Conservation (phyloP, 208 protist species). For the Wallacemonas rigidus region DNA sequence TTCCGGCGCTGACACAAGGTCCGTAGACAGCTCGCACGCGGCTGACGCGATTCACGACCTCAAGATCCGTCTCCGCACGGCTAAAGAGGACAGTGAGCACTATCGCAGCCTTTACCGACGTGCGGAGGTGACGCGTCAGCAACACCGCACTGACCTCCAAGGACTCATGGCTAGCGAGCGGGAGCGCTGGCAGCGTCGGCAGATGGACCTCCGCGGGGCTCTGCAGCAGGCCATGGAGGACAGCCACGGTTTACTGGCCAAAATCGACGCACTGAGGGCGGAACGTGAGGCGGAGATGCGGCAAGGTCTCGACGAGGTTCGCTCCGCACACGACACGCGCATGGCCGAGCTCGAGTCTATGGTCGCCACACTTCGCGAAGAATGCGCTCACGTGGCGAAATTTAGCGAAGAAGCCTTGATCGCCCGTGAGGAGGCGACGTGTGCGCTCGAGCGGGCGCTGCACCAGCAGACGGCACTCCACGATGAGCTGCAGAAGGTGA, state of each 20-base stretch:
- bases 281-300: conserved; percentile 12
- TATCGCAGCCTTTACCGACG: conserved; percentile 39
- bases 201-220: conserved; percentile 59
- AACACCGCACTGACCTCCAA: conserved; percentile 72
- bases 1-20: background rate
- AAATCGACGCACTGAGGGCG: conserved; percentile 7
- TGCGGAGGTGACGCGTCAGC: conserved; percentile 53
- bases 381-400: background rate
- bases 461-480: conserved; percentile 26
- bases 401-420: background rate
- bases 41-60: conserved; percentile 47
- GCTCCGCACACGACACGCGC: background rate
- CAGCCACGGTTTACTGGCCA: conserved; percentile 16
- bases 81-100: conserved; percentile 63
- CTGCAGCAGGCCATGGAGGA: conserved; percentile 28
- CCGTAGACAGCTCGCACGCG: conserved; percentile 15
- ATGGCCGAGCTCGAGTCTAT: conserved; percentile 7
- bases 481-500: conserved; percentile 27
- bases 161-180: conserved; percentile 71
- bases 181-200: conserved; percentile 43
- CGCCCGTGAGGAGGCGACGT: background rate
- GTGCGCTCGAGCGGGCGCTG: conserved; percentile 20
- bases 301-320: background rate
- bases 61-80: conserved; percentile 35
- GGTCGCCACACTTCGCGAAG: conserved; percentile 10